Evolutionary conservation across 345 rosid species (phyloP), one percentile per base, ranked within the genome.

Genomic region (Rhodamnia rubescens): DNA sequence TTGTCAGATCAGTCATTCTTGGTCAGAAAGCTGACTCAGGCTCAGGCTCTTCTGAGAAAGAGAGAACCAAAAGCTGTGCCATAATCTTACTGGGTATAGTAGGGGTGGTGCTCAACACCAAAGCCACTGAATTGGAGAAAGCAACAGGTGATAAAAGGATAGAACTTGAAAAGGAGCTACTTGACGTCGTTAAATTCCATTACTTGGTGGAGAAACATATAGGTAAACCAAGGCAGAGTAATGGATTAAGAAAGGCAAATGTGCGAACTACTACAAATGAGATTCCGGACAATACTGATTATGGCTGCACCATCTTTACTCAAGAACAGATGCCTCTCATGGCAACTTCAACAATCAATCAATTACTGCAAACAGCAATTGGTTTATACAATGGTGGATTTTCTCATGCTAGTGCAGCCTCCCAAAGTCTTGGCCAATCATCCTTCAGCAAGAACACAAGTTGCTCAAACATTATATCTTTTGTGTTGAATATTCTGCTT

Each of bases 281-380:
- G 81, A 84, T 83, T 56, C 87, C 89, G 27, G 87, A 84, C 75
- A 88, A 86, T 64, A 52, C 54, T 84, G 91, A 89, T 80, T 86
- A 88, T 52, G 88, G 92, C 85, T 87, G 86, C 87, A 55, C 57
- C 83, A 87, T 83, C 81, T 84, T 87, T 75, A 82, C 82, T 81
- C 93, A 88, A 82, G 93, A 92, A 82, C 89, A 52, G 84, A 87
- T 88, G 78, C 88, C 92, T 55, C 94, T 92, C 89, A 89, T 95
- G 91, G 84, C 96, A 85, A 93, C 96, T 88, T 93, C 98, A 89
- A 94, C 93, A 87, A 90, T 96, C 84, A 88, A 87, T 87, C 95
- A 93, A 90, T 84, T 94, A 55, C 86, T 94, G 89, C 90, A 89
- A 84, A 86, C 85, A 83, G 85, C 84, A 0, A 84, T 93, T 84